These are phyloP conservation scores for Cystoisospora suis DNA, from an alignment of 169 alveolate genomes.

Conservation along the genomic window DNA sequence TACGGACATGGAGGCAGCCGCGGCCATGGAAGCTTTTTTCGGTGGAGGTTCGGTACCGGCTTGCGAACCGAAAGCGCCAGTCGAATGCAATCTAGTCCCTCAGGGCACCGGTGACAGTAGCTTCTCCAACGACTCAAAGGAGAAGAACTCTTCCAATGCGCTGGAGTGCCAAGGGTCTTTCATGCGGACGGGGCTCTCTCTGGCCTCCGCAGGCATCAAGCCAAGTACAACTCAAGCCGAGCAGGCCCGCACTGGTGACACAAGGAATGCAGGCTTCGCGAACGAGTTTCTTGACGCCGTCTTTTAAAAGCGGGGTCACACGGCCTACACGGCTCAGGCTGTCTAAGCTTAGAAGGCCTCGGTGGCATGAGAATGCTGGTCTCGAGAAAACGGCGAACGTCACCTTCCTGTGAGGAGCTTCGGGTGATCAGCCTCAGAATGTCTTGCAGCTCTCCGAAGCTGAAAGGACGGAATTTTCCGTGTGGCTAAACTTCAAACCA, in stretches of 20 bases:
- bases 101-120: not conserved
- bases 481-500: not conserved
- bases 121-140: not conserved
- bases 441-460: not conserved
- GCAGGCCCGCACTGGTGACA: not conserved
- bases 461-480: not conserved
- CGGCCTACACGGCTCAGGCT: not conserved
- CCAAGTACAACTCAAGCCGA: too few relatives aligned
- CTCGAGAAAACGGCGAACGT: not conserved
- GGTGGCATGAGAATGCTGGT: not conserved
- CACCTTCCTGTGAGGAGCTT: not conserved
- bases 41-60: not conserved
- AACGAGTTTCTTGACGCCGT: not conserved
- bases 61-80: not conserved
- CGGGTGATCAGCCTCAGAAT: not conserved
- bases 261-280: not conserved
- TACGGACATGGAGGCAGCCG: conserved; percentile 7
- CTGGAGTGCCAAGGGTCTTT: too few relatives aligned
- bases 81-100: not conserved
- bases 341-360: not conserved
- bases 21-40: not conserved
- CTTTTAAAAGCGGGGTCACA: not conserved
- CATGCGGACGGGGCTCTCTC: too few relatives aligned
- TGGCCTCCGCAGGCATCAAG: too few relatives aligned
- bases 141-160: too few relatives aligned